phyloP scores from a whole-genome alignment of 2,329 filamentous ascomycete genomes.

The Neurospora sp. region DNA sequence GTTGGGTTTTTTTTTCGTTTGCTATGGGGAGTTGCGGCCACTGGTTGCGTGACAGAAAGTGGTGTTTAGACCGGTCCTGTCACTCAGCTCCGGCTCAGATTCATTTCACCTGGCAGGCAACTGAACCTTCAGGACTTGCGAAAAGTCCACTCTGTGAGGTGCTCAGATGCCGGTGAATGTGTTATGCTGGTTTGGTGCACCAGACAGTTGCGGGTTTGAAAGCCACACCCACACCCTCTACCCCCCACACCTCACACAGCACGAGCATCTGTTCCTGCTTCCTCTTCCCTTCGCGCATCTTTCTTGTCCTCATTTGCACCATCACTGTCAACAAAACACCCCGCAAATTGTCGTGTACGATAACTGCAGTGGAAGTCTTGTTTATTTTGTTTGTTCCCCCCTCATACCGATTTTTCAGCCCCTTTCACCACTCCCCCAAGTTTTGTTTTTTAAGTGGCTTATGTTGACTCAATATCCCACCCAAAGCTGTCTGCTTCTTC shows the following conservation, averaged over 20 bases:
- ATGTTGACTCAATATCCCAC: not conserved
- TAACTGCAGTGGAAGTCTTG: not conserved
- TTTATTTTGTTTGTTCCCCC: not conserved
- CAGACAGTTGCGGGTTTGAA: not conserved
- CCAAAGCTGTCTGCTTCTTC: constrained; percentile 65
- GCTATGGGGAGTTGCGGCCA: not conserved
- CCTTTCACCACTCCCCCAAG: not conserved
- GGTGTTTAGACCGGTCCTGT: not conserved
- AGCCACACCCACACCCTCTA: not conserved
- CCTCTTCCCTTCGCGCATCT: not conserved
- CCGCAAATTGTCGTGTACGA: not conserved
- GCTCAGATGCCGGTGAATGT: not conserved
- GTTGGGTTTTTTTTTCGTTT: constrained; percentile 14
- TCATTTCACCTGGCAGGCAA: not conserved
- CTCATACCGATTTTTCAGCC: not conserved
- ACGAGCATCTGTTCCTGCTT: not conserved
- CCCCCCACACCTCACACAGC: not conserved
- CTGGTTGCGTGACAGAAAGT: not conserved
- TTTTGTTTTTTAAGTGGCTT: not conserved
- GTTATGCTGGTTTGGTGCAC: not conserved
- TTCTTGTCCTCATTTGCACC: not conserved
- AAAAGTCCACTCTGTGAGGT: not conserved
- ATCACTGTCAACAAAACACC: not conserved
- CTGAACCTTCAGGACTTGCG: not conserved
- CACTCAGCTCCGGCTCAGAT: not conserved